phyloP scores from a whole-genome alignment of 1,284 basidiomycete genomes.

The Pyrrhoderma noxium region DNA sequence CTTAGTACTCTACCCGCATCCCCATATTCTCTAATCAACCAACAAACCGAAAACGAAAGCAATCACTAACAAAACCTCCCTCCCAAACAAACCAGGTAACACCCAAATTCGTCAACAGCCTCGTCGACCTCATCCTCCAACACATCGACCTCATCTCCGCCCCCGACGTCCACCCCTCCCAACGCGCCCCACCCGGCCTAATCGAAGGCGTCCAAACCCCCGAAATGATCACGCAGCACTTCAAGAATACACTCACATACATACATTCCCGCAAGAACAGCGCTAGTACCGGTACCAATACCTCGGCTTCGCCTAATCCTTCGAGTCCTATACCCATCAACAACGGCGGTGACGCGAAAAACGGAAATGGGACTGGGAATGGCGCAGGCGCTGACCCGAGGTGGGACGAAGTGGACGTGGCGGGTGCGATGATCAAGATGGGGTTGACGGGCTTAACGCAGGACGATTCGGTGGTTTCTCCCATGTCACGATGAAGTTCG shows the following conservation, averaged over 20 bases:
- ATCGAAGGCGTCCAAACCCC: constrained; percentile 87
- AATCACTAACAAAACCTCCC: constrained; percentile 9
- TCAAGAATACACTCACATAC: constrained; percentile 81
- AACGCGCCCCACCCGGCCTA: constrained; percentile 72
- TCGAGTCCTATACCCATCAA: no score
- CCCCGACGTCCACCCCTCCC: constrained; percentile 77
- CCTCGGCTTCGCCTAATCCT: no score
- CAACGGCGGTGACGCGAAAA: no score
- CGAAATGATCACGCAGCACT: constrained; percentile 89
- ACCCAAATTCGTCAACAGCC: constrained; percentile 88
- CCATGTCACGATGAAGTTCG: no score
- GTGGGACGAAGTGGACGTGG: constrained; percentile 82
- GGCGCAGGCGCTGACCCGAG: constrained; percentile 42
- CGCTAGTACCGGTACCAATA: neutral
- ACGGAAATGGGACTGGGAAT: no score
- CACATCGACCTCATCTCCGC: constrained; percentile 82
- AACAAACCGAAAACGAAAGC: no score
- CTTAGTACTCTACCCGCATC: no score
- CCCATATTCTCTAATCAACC: no score
- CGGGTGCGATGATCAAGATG: constrained; percentile 84
- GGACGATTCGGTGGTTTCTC: constrained; percentile 28
- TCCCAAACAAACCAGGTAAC: constrained; percentile 63
- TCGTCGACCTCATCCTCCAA: constrained; percentile 89
- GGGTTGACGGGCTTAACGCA: constrained; percentile 43
- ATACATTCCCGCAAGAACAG: constrained; percentile 72